Evolutionary conservation across 2,329 filamentous ascomycete genomes (phyloP), one percentile per base, ranked within the genome.

Genomic region (Alternaria metachromatica): DNA sequence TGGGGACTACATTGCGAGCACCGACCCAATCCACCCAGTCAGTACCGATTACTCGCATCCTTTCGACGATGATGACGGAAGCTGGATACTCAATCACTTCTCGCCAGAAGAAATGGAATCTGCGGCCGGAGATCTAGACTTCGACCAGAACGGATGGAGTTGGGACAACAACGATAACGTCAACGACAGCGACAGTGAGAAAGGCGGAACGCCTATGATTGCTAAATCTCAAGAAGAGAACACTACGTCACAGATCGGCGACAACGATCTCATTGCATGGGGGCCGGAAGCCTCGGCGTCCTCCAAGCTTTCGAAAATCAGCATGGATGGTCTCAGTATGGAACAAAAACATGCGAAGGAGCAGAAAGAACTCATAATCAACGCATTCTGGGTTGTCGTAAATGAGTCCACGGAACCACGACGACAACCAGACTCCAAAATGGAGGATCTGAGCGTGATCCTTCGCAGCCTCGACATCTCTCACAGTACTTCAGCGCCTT

Each of bases 21-120:
- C 67, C 1, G 73, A 76, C 55, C 70, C 74, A 5, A 9, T 76
- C 0, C 72, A 76, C 41, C 74, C 71, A 4, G 62, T 74, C 13
- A 63, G 23, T 18, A 70, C 62, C 0, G 62, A 67, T 11, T 70
- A 74, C 46, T 33, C 55, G 6, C 62, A 65, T 12, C 66, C 68
- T 0, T 12, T 62, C n/a, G 63, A 69, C 8, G 58, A 63, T 12
- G 50, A 60, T 1, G 67, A 71, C 13, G 62, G 57, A 7, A 61
- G 45, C 6, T 71, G 71, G 67, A 44, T 65, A 6, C 12, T 60
- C 3, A n/a, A 69, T 0, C 30, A 63, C n/a, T 45, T 69, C 1
- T 49, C 61, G 0, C 23, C 25, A 2, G 68, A 67, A 18, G 66
- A 66, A 4, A 25, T 62, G 4, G 48, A 64, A 11, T 6, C 30